Conservation (phyloP, 768 basidiomycete genomes). For the Sporobolomyces phaffii region DNA sequence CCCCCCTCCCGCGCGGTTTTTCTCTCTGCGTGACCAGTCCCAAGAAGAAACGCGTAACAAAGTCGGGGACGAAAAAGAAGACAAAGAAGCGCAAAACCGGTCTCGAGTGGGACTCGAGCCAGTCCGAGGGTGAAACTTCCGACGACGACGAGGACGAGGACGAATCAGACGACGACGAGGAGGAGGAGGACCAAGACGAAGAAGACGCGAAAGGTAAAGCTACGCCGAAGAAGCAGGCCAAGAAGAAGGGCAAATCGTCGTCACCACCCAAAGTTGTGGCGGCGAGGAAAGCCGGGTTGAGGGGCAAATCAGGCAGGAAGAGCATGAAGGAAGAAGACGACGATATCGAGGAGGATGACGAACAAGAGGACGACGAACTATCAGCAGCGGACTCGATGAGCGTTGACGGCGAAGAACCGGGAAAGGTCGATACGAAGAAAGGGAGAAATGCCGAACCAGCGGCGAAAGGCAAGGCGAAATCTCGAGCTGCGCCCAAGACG, state of each 20-base stretch:
- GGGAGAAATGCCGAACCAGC: not conserved
- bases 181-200: not conserved
- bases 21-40: no score
- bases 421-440: not conserved
- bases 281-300: not conserved
- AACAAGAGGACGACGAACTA: not conserved
- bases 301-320: not conserved
- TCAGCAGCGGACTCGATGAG: not conserved
- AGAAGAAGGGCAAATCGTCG: no score
- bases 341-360: no score
- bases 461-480: not conserved
- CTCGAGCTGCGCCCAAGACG: no score
- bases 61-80: not conserved
- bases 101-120: conserved; percentile 22
- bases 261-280: no score
- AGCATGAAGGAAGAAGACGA: conserved; percentile 6
- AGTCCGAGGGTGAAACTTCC: not conserved
- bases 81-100: conserved; percentile 4
- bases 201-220: not conserved
- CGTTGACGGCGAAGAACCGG: conserved; percentile 7
- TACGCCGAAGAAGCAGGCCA: conserved; percentile 1
- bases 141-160: not conserved
- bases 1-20: no score
- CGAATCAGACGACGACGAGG: not conserved
- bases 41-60: conserved; percentile 39